Evolutionary conservation across 2,329 filamentous ascomycete genomes (phyloP).

Genomic region (Aureobasidium vineae): DNA sequence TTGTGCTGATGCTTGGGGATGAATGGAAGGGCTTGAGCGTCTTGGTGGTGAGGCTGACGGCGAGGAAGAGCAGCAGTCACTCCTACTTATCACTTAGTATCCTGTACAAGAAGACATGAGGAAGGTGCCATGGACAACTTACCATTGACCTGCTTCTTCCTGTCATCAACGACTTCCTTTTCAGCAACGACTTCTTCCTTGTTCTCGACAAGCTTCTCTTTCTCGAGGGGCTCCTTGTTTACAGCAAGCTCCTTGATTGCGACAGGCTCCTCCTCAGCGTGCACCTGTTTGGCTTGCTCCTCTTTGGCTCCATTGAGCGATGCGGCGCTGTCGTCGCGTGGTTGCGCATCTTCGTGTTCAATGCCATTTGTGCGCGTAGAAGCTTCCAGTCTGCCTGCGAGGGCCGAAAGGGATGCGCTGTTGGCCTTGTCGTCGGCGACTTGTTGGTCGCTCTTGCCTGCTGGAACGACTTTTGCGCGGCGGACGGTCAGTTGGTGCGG

Average conservation of each 20-base stretch:
- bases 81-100: conserved; percentile 5
- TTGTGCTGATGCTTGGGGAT: conserved; percentile 14
- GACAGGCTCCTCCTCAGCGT: conserved; percentile 3
- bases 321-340: neutral
- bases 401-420: neutral
- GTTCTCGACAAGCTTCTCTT: neutral
- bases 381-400: neutral
- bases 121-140: neutral
- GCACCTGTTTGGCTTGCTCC: conserved; percentile 3
- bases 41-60: conserved; percentile 5
- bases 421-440: conserved; percentile 13
- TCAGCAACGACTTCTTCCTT: neutral
- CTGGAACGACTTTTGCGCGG: conserved; percentile 17
- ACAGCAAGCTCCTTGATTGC: conserved; percentile 11
- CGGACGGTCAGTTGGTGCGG: conserved; percentile 21
- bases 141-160: conserved; percentile 9
- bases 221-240: neutral
- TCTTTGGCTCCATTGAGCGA: neutral
- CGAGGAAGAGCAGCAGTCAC: conserved; percentile 7
- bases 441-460: conserved; percentile 21
- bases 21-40: conserved; percentile 24
- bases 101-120: neutral
- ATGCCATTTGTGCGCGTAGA: neutral
- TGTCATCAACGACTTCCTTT: neutral
- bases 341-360: neutral